A percentile compares a stretch with the other conserved stretches of the same genome.
These are phyloP conservation scores for Celoporthe dispersa DNA, from an alignment of 2,329 filamentous ascomycete species.

Conservation along the genomic window DNA sequence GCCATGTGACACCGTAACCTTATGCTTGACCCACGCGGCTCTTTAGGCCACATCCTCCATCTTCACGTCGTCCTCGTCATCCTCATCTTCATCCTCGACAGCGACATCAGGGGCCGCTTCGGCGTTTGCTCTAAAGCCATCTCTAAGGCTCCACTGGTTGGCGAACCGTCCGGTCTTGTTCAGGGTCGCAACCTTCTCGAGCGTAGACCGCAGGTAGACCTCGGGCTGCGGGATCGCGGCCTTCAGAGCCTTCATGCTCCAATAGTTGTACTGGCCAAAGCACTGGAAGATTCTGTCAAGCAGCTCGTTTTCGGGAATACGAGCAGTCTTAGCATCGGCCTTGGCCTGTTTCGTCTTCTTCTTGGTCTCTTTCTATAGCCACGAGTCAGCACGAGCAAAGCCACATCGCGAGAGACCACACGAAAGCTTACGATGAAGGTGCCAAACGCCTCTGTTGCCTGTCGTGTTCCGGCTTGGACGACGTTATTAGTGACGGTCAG, in stretches of 20 bases:
- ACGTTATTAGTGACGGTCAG: slow-evolving; percentile 56
- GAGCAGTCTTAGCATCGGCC: slow-evolving; percentile 81
- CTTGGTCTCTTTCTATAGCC: slow-evolving; percentile 55
- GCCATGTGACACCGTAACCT: not conserved
- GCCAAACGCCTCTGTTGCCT: slow-evolving; percentile 51
- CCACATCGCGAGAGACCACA: not conserved
- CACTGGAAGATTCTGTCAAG: slow-evolving; percentile 82
- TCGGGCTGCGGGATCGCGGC: slow-evolving; percentile 82
- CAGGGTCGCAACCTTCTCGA: slow-evolving; percentile 82
- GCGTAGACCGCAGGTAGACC: slow-evolving; percentile 83
- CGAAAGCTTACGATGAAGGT: slow-evolving; percentile 60
- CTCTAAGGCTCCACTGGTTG: slow-evolving; percentile 81
- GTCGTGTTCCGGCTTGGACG: slow-evolving; percentile 60
- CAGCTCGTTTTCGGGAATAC: slow-evolving; percentile 87
- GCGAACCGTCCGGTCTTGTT: slow-evolving; percentile 84
- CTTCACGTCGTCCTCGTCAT: slow-evolving; percentile 68
- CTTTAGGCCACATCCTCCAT: slow-evolving; percentile 72
- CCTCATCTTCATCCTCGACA: slow-evolving; percentile 61
- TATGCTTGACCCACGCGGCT: not conserved
- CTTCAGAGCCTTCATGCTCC: slow-evolving; percentile 89
- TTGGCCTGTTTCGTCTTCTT: slow-evolving; percentile 61
- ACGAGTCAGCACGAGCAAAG: slow-evolving; percentile 16
- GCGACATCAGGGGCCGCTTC: slow-evolving; percentile 49
- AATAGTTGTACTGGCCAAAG: slow-evolving; percentile 88
- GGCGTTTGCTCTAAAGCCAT: slow-evolving; percentile 55